phyloP scores from a whole-genome alignment of 352 stramenopile species.

The Plasmopara muralis region DNA sequence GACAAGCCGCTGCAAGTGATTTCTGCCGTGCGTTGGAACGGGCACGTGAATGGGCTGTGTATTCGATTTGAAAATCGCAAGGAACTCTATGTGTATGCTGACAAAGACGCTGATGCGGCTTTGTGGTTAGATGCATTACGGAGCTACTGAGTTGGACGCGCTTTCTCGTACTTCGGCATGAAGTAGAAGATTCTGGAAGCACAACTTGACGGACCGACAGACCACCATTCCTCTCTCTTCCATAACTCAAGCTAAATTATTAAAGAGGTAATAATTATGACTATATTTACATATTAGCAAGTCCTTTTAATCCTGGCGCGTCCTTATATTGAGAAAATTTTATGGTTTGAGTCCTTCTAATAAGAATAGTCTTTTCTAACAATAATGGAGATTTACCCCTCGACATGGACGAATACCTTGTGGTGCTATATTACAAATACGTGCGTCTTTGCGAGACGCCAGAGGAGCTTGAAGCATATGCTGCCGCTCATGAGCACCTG shows the following conservation, averaged over 20 bases:
- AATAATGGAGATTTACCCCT: too few species aligned
- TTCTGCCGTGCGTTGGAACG: slow-evolving; percentile 32
- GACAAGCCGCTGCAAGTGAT: slow-evolving; percentile 47
- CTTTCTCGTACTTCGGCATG: background rate
- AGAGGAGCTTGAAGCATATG: slow-evolving; percentile 31
- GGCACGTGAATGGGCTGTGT: slow-evolving; percentile 36
- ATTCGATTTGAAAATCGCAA: slow-evolving; percentile 49
- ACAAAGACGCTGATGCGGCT: slow-evolving; percentile 36
- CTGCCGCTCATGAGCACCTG: slow-evolving; percentile 37
- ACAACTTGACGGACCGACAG: background rate
- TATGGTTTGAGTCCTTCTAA: too few species aligned
- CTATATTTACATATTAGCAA: background rate
- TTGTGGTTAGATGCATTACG: slow-evolving; percentile 49
- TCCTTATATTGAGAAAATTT: too few species aligned
- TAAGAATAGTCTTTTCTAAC: too few species aligned
- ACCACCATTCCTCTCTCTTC: background rate
- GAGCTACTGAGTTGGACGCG: slow-evolving; percentile 25
- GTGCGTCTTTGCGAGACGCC: slow-evolving; percentile 41
- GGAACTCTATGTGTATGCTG: slow-evolving; percentile 42
- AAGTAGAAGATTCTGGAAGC: background rate
- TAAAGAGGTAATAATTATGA: background rate
- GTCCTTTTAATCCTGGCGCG: too few species aligned
- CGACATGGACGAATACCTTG: slow-evolving; percentile 26
- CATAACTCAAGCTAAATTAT: background rate
- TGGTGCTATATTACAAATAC: slow-evolving; percentile 86